These are phyloP conservation scores for Thielaviopsis ethacetica DNA, from an alignment of 2,329 filamentous ascomycete species.

Conservation along the genomic window DNA sequence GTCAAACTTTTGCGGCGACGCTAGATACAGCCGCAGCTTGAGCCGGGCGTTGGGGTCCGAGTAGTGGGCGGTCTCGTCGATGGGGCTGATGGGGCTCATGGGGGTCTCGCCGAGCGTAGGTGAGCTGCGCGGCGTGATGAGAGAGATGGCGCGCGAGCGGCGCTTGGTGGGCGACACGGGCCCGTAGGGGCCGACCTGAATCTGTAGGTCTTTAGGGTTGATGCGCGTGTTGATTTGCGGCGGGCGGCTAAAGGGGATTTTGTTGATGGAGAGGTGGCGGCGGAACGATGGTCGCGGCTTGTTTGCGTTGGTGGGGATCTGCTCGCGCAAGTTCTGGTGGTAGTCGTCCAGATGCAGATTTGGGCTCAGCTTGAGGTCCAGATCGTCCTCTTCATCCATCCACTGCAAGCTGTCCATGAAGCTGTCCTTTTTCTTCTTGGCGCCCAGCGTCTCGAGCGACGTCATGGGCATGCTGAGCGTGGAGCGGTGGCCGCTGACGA, in stretches of 20 bases:
- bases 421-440: slow-evolving; percentile 30
- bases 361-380: slow-evolving; percentile 46
- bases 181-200: slow-evolving; percentile 17
- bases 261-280: slow-evolving; percentile 55
- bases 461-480: slow-evolving; percentile 10
- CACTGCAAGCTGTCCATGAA: slow-evolving; percentile 55
- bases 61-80: slow-evolving; percentile 70
- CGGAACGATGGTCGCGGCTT: slow-evolving; percentile 45
- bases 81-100: slow-evolving; percentile 18
- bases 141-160: slow-evolving; percentile 38
- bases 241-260: slow-evolving; percentile 42
- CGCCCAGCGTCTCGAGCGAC: slow-evolving; percentile 14
- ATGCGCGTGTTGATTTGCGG: slow-evolving; percentile 35
- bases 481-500: slow-evolving; percentile 17
- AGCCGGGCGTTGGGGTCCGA: slow-evolving; percentile 77
- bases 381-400: slow-evolving; percentile 55
- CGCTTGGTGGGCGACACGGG: slow-evolving; percentile 24
- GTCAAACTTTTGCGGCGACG: slow-evolving; percentile 87
- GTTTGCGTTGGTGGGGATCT: slow-evolving; percentile 28
- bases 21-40: slow-evolving; percentile 72
- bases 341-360: slow-evolving; percentile 51
- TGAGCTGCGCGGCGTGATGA: slow-evolving; percentile 28
- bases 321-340: slow-evolving; percentile 42
- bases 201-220: slow-evolving; percentile 23
- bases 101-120: slow-evolving; percentile 1